These are phyloP conservation scores for Eucalyptus camaldulensis DNA, from an alignment of 345 rosid species.

Conservation along the genomic window DNA sequence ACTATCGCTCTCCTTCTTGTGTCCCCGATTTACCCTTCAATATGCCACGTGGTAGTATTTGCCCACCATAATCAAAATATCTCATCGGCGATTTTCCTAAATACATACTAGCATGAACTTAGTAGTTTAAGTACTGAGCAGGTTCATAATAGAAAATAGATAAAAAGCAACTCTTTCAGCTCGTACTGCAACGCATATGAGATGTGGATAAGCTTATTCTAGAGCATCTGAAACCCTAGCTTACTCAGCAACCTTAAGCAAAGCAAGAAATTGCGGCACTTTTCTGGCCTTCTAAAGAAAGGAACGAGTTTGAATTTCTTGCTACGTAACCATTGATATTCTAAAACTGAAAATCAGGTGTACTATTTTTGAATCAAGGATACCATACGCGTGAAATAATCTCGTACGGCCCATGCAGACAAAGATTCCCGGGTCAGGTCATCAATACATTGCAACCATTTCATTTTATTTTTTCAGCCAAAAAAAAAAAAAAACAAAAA, in stretches of 20 bases:
- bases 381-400: not conserved
- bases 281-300: not conserved
- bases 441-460: not conserved
- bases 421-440: not conserved
- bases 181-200: not conserved
- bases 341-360: not conserved
- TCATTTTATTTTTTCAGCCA: not conserved
- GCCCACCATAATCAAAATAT: not conserved
- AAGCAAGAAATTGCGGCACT: not conserved
- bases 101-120: not conserved
- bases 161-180: not conserved
- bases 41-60: not conserved
- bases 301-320: not conserved
- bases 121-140: not conserved
- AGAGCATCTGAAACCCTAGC: not conserved
- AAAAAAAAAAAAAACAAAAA: no score
- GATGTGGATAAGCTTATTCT: not conserved
- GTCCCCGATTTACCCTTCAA: not conserved
- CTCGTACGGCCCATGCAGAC: not conserved
- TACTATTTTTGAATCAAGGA: not conserved
- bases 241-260: not conserved
- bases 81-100: not conserved
- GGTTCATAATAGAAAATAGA: not conserved
- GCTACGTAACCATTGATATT: not conserved
- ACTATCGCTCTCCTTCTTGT: not conserved